Evolutionary conservation across 176 grass and related monocot species (phyloP), one percentile per base, ranked within the genome.

Genomic region (Phyllostachys edulis): DNA sequence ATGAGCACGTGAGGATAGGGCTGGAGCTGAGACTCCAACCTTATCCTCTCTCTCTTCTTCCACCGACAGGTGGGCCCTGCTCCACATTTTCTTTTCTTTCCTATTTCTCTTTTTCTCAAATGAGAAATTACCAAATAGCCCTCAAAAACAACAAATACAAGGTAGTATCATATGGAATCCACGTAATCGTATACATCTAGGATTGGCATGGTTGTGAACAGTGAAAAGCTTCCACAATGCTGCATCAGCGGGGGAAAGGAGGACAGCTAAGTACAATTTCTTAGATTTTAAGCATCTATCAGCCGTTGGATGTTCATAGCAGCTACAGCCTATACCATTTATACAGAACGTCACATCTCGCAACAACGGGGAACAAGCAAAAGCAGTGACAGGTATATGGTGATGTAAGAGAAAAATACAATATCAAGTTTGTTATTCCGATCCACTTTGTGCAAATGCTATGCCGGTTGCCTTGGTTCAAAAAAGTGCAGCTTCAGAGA

Each of bases 271-370:
- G 71, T 26, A 75, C 44, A 49, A 0, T 37, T 71, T 74, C 49
- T 72, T 64, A 54, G 34, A 71, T 67, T 66, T 70, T n/a, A 67
- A 64, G 4, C 24, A 29, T 62, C 63, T 47, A 40, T 16, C 21
- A 49, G 5, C 46, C 32, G 39, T 23, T 82, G 8, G 8, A 59
- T 62, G 71, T 55, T 55, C 56, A 70, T 85, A 45, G 9, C 14
- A 77, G 46, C 1, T 44, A 76, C 62, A 75, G 13, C 77, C 20
- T 77, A 71, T 78, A 78, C 39, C 29, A 17, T 86, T 73, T 82
- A 38, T 86, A 82, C 32, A 67, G 1, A 39, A 4, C 55, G 70
- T 27, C 24, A 17, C 42, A 57, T 32, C 61, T 54, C 40, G 20
- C 11, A 81, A 13, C 62, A 44, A 74, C 20, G 52, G 26, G 3